Evolutionary conservation across 371 early-diverging fungal genomes (phyloP), one percentile per base, ranked within the genome.

Genomic region (Circinella minor): DNA sequence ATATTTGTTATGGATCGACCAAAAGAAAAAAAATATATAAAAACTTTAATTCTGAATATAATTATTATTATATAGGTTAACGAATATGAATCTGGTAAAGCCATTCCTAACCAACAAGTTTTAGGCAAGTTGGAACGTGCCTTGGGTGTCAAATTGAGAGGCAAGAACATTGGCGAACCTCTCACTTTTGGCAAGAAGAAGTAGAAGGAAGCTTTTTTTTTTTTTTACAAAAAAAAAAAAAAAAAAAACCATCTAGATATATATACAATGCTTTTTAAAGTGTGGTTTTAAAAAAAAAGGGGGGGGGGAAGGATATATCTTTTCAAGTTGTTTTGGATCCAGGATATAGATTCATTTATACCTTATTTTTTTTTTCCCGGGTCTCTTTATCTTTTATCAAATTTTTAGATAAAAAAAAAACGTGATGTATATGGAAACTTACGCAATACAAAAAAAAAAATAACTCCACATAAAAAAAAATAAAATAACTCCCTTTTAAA

Each of bases 71-170:
- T 3, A 37, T 38, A 83, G 86, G 85, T 95, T 64, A 90, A 92
- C 78, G 97, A 96, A 75, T 98, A 96, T 70, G 98, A 98, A 79
- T 80, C 89, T 72, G 94, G 95, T 81, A 91, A 78, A 88, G 90
- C 93, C 54, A 90, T 93, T 74, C 97, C 97, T 63, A 96, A 95
- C 86, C 97, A 96, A 81, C 95, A 96, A 80, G 81, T 96, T 51
- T 87, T 98, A 47, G 89, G 86, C 55, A 96, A 96, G 85, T 77
- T 98, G 81, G 97, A 98, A 84, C 88, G 96, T 64, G 91, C 86
- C 43, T 84, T 98, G 67, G 95, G 93, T 65, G 88, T 98, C 75
- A 98, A 95, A 87, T 83, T 98, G 63, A 83, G 96, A 66, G 98
- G 98, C 67, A 92, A 92, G 82, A 89, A 91, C 63, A 93, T 94